Evolutionary conservation across 2,329 filamentous ascomycete species (phyloP).

Genomic region (Parascedosporium putredinis): DNA sequence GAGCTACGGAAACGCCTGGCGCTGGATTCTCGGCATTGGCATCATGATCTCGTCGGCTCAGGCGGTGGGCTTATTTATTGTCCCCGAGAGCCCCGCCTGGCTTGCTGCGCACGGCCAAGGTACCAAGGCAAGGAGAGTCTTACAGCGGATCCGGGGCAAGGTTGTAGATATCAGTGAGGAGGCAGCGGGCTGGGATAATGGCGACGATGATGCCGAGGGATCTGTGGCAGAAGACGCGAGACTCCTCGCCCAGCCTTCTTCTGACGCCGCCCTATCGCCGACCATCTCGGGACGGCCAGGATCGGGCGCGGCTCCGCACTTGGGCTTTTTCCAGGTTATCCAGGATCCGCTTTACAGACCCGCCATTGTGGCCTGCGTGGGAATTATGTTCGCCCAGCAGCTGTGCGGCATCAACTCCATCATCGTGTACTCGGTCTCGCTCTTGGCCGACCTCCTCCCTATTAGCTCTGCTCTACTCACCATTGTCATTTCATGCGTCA

Average conservation of each 20-base stretch:
- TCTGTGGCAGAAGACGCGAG: conserved; percentile 56
- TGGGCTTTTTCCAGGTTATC: conserved; percentile 57
- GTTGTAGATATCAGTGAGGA: conserved; percentile 63
- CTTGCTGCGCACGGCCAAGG: conserved; percentile 58
- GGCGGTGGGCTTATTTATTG: conserved; percentile 57
- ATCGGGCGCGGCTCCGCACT: conserved; percentile 20
- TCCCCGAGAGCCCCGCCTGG: conserved; percentile 85
- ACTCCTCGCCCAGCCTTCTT: conserved; percentile 38
- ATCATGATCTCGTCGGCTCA: conserved; percentile 59
- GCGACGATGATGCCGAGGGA: conserved; percentile 21
- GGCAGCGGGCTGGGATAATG: conserved; percentile 42
- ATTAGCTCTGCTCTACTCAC: conserved; percentile 75
- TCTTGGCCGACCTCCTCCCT: conserved; percentile 71
- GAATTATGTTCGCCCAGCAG: conserved; percentile 20
- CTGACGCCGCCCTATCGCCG: neutral
- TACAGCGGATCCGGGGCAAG: conserved; percentile 68
- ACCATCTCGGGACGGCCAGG: conserved; percentile 16
- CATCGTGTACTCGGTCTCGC: conserved; percentile 94
- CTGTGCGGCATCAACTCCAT: conserved; percentile 59
- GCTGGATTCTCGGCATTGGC: conserved; percentile 68
- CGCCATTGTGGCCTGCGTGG: conserved; percentile 72
- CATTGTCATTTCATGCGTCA: conserved; percentile 77
- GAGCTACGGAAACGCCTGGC: conserved; percentile 70
- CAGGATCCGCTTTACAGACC: conserved; percentile 57
- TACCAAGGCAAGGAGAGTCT: conserved; percentile 49